phyloP scores from a whole-genome alignment of 169 alveolate species.

The Condylostoma magnum region DNA sequence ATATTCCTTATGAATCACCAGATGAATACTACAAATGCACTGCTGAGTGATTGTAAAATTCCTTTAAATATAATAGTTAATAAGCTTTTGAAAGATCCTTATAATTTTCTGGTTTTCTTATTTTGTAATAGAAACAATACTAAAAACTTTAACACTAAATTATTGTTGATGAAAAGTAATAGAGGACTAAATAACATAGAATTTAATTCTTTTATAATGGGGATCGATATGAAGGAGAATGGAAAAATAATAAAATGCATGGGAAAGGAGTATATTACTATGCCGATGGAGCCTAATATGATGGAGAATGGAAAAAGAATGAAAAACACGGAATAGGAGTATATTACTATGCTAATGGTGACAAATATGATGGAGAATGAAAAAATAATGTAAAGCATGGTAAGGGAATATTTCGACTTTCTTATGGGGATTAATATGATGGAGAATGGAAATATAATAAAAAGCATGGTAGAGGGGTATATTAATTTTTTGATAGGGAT shows the following conservation, averaged over 20 bases:
- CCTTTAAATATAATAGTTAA: too few species aligned
- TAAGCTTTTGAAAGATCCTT: too few species aligned
- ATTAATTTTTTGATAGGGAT: slow-evolving; percentile 66
- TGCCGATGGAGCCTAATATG: slow-evolving; percentile 22
- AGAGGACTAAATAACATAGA: too few species aligned
- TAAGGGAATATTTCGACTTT: slow-evolving; percentile 25
- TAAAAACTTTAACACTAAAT: too few species aligned
- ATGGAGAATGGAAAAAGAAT: slow-evolving; percentile 2
- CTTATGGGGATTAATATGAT: slow-evolving; percentile 44
- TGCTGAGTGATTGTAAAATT: too few species aligned
- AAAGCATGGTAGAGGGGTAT: slow-evolving; percentile 69
- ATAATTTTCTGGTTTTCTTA: too few species aligned
- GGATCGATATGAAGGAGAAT: slow-evolving; percentile 30
- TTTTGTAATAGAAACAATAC: too few species aligned
- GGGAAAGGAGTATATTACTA: slow-evolving; percentile 31
- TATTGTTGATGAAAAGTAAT: too few species aligned
- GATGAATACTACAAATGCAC: too few species aligned
- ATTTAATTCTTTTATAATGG: slow-evolving; percentile 18
- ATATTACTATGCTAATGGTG: slow-evolving; percentile 24
- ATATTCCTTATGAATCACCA: too few species aligned
- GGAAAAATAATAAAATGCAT: slow-evolving; percentile 22
- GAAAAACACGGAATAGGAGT: slow-evolving; percentile 30
- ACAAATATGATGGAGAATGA: slow-evolving; percentile 40
- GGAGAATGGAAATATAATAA: slow-evolving; percentile 65
- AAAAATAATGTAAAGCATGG: slow-evolving; percentile 42